These are phyloP conservation scores for Lachancea mirantina DNA, from an alignment of 805 yeast species.

Conservation along the genomic window DNA sequence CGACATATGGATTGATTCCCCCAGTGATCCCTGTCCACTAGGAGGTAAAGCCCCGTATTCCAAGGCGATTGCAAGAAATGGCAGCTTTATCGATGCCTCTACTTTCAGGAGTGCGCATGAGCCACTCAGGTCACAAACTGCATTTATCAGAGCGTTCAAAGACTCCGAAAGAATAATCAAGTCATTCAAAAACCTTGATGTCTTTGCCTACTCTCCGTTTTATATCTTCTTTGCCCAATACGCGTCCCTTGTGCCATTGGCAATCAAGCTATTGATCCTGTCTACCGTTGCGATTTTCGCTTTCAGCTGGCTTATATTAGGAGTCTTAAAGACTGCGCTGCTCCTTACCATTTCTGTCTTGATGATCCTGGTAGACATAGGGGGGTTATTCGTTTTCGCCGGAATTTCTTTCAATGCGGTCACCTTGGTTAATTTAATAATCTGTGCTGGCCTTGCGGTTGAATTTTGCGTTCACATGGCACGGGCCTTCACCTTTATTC, in stretches of 20 bases:
- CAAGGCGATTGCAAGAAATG: slow-evolving; percentile 43
- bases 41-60: slow-evolving; percentile 95
- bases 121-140: slow-evolving; percentile 75
- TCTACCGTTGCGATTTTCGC: slow-evolving; percentile 50
- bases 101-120: slow-evolving; percentile 74
- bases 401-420: slow-evolving; percentile 80
- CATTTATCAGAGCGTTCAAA: slow-evolving; percentile 73
- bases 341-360: slow-evolving; percentile 51
- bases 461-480: slow-evolving; percentile 89
- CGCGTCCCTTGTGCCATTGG: slow-evolving; percentile 50
- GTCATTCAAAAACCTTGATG: slow-evolving; percentile 48
- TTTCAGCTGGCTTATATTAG: slow-evolving; percentile 52
- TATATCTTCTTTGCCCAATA: slow-evolving; percentile 92
- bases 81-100: slow-evolving; percentile 44
- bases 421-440: slow-evolving; percentile 77
- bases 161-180: slow-evolving; percentile 61
- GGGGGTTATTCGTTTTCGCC: slow-evolving; percentile 74
- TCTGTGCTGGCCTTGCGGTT: slow-evolving; percentile 89
- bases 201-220: slow-evolving; percentile 90
- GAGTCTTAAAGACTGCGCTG: slow-evolving; percentile 55
- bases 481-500: slow-evolving; percentile 57
- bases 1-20: slow-evolving; percentile 72
- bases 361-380: slow-evolving; percentile 62
- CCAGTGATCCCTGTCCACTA: slow-evolving; percentile 86
- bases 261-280: slow-evolving; percentile 44